These are phyloP conservation scores for Trichophyton mentagrophytes DNA, from an alignment of 2,329 filamentous ascomycete genomes.

Conservation along the genomic window DNA sequence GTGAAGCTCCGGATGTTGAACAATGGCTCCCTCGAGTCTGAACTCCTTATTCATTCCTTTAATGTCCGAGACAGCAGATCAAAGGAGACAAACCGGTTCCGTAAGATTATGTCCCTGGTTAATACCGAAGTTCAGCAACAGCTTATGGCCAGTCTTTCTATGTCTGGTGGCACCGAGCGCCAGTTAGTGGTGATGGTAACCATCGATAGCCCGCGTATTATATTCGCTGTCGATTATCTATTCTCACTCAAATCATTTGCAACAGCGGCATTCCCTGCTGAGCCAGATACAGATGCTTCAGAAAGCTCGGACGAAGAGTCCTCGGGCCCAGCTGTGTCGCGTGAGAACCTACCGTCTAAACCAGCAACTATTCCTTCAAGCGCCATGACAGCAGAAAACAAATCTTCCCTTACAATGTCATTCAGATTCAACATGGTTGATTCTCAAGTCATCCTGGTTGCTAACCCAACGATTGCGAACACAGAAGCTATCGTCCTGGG, in stretches of 20 bases:
- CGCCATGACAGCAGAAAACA: background rate
- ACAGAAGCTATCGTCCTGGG: constrained; percentile 94
- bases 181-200: constrained; percentile 83
- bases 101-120: constrained; percentile 93
- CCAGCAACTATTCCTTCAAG: background rate
- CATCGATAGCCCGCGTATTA: constrained; percentile 85
- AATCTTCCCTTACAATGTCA: constrained; percentile 54
- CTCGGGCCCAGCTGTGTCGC: constrained; percentile 15
- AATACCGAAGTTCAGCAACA: constrained; percentile 89
- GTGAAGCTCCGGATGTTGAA: constrained; percentile 88
- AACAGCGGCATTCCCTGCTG: constrained; percentile 51
- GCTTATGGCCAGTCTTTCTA: constrained; percentile 93
- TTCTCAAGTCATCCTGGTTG: constrained; percentile 90
- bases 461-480: constrained; percentile 76
- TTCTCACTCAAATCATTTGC: constrained; percentile 79
- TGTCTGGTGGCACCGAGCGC: constrained; percentile 70
- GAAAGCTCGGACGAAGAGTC: constrained; percentile 26
- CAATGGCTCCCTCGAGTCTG: constrained; percentile 80
- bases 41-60: constrained; percentile 85
- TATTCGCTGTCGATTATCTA: constrained; percentile 90
- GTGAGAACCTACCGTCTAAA: background rate
- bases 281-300: constrained; percentile 33
- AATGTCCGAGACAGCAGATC: constrained; percentile 88
- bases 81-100: constrained; percentile 84
- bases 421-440: constrained; percentile 92